Evolutionary conservation across 768 basidiomycete genomes (phyloP), one percentile per base, ranked within the genome.

Genomic region (Dacryopinax spathularia): DNA sequence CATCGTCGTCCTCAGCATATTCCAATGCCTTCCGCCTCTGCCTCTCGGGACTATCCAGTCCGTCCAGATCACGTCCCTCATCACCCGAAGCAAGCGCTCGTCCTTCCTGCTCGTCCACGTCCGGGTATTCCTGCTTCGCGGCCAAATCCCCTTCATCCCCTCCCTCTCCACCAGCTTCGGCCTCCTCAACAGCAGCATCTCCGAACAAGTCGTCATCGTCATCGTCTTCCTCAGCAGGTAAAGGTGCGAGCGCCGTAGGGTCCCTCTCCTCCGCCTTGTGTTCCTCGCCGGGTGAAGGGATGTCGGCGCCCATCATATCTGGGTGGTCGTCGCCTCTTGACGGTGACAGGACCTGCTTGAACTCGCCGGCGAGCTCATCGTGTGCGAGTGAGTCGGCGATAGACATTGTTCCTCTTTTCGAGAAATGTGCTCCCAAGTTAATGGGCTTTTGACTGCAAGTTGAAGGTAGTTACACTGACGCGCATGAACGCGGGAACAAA

Each of bases 1-100:
- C 63, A 1, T 60, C 61, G 12, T 89, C 87, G 31, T 89, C 87
- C 72, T 91, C 90, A 68, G 80, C 82, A 71, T 93, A 92, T 73
- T 92, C 90, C 67, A 92, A 72, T 1, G 83, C 84, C 69, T 82
- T 83, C 67, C 90, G 78, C 39, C 71, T 79, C 37, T 76, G 75
- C 39, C 77, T 80, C 75, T 80, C 88, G 72, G 73, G 78, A 68
- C 81, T 79, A 44, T 88, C 82, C 33, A 89, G 75, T 18, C 84
- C 77, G 61, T 89, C 90, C 60, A 25, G 65, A 62, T 4, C 29
- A 37, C 2, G 48, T 66, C 20, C 64, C 60, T 20, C 22, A 36
- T 34, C 43, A 22, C 15, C 20, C 60, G 27, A 16, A 27, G 5
- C 27, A 18, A 43, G 60, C 33, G 27, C 10, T 22, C 36, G 20